These are phyloP conservation scores for Dunaliella sp. DNA, from an alignment of 139 green algal genomes.

Conservation along the genomic window DNA sequence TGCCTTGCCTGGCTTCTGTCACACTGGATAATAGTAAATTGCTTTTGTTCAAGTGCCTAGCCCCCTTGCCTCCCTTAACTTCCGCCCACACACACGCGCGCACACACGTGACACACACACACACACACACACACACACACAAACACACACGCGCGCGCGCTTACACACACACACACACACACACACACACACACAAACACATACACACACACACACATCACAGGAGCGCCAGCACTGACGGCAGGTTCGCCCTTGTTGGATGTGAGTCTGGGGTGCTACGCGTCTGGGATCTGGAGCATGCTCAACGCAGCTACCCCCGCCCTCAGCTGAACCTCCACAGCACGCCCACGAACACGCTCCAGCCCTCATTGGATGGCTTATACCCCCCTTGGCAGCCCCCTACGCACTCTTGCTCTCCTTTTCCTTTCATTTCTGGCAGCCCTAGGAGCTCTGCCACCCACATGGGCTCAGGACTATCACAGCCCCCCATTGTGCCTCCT, in stretches of 20 bases:
- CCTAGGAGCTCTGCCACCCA: too few relatives aligned
- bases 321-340: too few relatives aligned
- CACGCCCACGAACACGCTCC: neutral
- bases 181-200: neutral
- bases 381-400: neutral
- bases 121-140: neutral
- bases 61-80: too few relatives aligned
- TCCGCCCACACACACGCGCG: too few relatives aligned
- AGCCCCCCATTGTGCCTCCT: neutral
- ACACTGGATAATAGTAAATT: too few relatives aligned
- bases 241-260: slow-evolving; percentile 46
- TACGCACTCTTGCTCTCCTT: too few relatives aligned
- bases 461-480: too few relatives aligned
- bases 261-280: slow-evolving; percentile 53
- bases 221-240: slow-evolving; percentile 56
- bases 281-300: slow-evolving; percentile 53
- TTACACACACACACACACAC: neutral
- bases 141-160: neutral
- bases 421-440: too few relatives aligned
- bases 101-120: neutral
- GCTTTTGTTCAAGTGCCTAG: too few relatives aligned
- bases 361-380: neutral
- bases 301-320: neutral
- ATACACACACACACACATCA: slow-evolving; percentile 34
- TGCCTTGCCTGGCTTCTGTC: too few relatives aligned